phyloP scores from a whole-genome alignment of 2,329 filamentous ascomycete species.

The Aaosphaeria arxii region DNA sequence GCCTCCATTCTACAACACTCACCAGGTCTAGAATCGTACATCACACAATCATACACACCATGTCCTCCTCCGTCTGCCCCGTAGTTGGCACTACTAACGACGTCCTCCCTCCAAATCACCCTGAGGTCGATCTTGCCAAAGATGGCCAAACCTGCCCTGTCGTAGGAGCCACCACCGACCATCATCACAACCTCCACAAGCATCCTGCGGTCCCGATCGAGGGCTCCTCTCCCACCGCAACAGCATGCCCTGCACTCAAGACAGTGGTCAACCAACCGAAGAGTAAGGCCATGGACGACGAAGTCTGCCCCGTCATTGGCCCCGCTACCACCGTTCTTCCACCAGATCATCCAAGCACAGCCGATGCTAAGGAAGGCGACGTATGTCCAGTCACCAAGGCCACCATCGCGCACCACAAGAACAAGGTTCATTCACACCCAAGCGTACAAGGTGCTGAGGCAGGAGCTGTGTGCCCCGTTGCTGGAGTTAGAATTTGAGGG shows the following conservation, averaged over 20 bases:
- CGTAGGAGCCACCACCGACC: conserved; percentile 44
- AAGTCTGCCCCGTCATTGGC: conserved; percentile 45
- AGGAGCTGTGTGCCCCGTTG: conserved; percentile 42
- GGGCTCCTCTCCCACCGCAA: conserved; percentile 26
- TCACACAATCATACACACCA: no score
- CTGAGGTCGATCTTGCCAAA: conserved; percentile 35
- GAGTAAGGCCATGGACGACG: conserved; percentile 40
- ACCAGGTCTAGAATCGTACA: no score
- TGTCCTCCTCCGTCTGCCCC: conserved; percentile 18
- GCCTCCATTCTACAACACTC: no score
- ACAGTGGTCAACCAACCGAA: conserved; percentile 33
- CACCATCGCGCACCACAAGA: conserved; percentile 42
- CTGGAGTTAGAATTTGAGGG: conserved; percentile 27
- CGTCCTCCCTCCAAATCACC: conserved; percentile 44
- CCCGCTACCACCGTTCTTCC: conserved; percentile 41
- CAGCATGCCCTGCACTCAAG: conserved; percentile 42
- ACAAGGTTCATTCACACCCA: conserved; percentile 42
- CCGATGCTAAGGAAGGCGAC: conserved; percentile 35
- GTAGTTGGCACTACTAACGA: conserved; percentile 43
- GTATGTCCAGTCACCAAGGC: conserved; percentile 46
- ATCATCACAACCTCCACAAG: conserved; percentile 43
- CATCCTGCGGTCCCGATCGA: conserved; percentile 37
- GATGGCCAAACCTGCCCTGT: conserved; percentile 45
- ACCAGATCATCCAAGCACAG: conserved; percentile 41
- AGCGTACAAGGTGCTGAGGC: conserved; percentile 36